These are phyloP conservation scores for Xylaria castorea DNA, from an alignment of 495 filamentous ascomycete genomes.

Conservation along the genomic window DNA sequence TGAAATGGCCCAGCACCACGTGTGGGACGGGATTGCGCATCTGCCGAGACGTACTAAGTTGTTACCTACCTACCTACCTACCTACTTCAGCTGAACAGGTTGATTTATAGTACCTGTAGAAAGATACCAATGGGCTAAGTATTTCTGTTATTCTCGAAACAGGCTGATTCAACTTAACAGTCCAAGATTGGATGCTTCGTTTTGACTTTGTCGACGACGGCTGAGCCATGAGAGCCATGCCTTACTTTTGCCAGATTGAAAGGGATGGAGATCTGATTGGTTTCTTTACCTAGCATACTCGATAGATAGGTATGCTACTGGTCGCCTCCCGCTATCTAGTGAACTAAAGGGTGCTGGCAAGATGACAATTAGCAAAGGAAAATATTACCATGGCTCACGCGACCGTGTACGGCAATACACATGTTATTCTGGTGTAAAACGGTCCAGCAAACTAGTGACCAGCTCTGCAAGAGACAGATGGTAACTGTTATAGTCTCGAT, in stretches of 20 bases:
- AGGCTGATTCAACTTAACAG: not conserved
- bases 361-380: not conserved
- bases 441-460: not conserved
- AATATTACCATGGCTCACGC: not conserved
- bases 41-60: slow-evolving; percentile 8
- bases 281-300: not conserved
- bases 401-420: not conserved
- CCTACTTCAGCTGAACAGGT: slow-evolving; percentile 13
- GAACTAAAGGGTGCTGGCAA: not conserved
- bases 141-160: not conserved
- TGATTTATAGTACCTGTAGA: not conserved
- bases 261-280: not conserved
- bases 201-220: not conserved
- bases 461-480: not conserved
- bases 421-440: not conserved
- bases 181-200: not conserved
- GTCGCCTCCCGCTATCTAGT: not conserved
- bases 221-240: not conserved
- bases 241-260: not conserved
- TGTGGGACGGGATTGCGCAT: slow-evolving; percentile 1
- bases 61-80: not conserved
- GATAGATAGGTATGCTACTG: not conserved
- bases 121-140: not conserved
- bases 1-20: slow-evolving; percentile 12
- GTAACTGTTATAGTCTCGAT: not conserved